These are phyloP conservation scores for Daldinia concentrica DNA, from an alignment of 495 filamentous ascomycete genomes.

Conservation along the genomic window DNA sequence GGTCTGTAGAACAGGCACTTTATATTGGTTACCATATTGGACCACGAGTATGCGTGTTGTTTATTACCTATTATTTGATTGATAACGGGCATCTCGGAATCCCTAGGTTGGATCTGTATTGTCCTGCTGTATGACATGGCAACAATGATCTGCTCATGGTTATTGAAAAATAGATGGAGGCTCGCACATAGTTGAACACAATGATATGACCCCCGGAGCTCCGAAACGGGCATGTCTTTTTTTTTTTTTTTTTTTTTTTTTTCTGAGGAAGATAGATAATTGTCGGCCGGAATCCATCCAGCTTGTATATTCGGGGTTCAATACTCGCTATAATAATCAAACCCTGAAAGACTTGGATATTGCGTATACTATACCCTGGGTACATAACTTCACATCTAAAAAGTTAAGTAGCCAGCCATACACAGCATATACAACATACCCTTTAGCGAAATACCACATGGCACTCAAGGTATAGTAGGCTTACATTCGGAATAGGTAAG, in stretches of 20 bases:
- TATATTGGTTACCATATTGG: slow-evolving; percentile 3
- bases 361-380: background rate
- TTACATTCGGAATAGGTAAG: background rate
- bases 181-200: no score
- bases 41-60: background rate
- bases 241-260: background rate
- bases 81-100: slow-evolving; percentile 3
- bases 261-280: background rate
- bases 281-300: background rate
- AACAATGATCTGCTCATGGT: background rate
- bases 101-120: background rate
- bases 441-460: background rate
- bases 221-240: background rate
- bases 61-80: slow-evolving; percentile 6
- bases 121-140: background rate
- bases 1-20: background rate
- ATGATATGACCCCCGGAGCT: background rate
- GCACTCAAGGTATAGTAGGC: background rate
- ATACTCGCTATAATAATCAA: background rate
- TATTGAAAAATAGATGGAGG: background rate
- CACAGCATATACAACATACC: background rate
- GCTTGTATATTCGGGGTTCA: background rate
- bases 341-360: background rate
- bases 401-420: background rate
- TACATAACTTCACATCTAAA: background rate